A percentile compares a stretch with the other conserved stretches of the same genome.
Evolutionary conservation across 2,329 filamentous ascomycete species (phyloP).

Genomic region (Phyllosticta citriasiana): DNA sequence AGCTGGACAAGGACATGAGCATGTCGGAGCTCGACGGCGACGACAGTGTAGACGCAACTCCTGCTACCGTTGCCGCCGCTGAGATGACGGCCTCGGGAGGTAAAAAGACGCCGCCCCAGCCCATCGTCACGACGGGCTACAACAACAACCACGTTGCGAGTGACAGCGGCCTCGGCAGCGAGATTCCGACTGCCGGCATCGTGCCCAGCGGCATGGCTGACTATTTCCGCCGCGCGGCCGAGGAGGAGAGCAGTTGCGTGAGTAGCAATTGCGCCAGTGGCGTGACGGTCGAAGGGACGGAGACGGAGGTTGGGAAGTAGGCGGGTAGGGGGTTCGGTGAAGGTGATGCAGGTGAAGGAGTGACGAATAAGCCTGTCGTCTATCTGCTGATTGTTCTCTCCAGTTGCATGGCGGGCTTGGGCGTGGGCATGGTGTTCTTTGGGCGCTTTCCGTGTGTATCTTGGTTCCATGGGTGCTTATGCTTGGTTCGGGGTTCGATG

Average conservation of each 20-base stretch:
- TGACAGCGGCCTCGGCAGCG: conserved; percentile 30
- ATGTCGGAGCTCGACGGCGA: conserved; percentile 10
- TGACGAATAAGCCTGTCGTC: background rate
- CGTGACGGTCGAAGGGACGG: background rate
- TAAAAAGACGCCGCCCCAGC: background rate
- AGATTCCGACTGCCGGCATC: conserved; percentile 24
- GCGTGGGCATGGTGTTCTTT: too few relatives aligned
- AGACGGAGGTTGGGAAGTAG: background rate
- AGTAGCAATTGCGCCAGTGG: background rate
- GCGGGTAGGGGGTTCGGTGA: background rate
- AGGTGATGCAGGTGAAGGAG: background rate
- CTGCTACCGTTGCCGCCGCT: conserved; percentile 13
- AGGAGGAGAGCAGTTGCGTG: conserved; percentile 21
- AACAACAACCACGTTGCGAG: conserved; percentile 12
- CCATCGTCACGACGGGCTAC: background rate
- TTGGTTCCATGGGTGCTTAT: too few relatives aligned
- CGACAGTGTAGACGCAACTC: conserved; percentile 20
- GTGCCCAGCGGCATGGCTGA: conserved; percentile 16
- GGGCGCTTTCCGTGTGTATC: too few relatives aligned
- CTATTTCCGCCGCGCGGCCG: conserved; percentile 26
- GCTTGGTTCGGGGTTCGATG: too few relatives aligned
- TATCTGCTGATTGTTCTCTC: background rate
- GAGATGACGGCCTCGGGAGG: background rate
- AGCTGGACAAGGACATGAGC: background rate
- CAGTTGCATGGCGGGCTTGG: background rate